These are phyloP conservation scores for Fonsecaea pugnacius DNA, from an alignment of 2,329 filamentous ascomycete species.

Conservation along the genomic window DNA sequence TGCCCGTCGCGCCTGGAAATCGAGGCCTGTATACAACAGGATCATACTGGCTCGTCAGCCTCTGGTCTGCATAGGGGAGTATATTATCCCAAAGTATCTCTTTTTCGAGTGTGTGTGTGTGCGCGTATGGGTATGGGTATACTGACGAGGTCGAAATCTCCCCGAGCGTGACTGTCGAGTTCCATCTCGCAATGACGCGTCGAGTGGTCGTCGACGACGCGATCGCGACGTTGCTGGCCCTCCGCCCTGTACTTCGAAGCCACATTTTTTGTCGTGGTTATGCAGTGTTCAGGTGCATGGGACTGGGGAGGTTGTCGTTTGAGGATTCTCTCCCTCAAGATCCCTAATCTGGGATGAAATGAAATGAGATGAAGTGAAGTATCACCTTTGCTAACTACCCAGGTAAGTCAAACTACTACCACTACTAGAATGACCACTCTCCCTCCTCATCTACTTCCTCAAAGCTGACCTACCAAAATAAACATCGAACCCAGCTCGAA, in stretches of 20 bases:
- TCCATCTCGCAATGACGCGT: neutral
- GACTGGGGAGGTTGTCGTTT: too few relatives aligned
- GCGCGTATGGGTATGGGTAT: neutral
- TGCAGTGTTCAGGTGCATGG: too few relatives aligned
- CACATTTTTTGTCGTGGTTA: neutral
- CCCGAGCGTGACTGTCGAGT: conserved; percentile 10
- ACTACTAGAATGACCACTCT: too few relatives aligned
- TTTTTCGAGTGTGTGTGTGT: too few relatives aligned
- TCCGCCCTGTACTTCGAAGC: neutral
- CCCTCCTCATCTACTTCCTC: too few relatives aligned
- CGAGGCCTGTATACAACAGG: conserved; percentile 6
- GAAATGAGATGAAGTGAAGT: too few relatives aligned
- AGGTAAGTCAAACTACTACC: neutral
- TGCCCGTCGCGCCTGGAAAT: conserved; percentile 91
- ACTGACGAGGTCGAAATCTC: conserved; percentile 25
- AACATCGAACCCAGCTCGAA: neutral
- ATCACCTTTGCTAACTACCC: neutral
- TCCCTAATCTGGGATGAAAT: neutral
- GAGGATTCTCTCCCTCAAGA: too few relatives aligned
- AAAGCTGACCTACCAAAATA: neutral
- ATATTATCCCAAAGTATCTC: too few relatives aligned
- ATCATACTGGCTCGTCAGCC: too few relatives aligned
- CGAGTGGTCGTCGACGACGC: neutral
- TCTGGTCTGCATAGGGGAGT: too few relatives aligned
- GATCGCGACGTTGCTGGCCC: neutral